These are phyloP conservation scores for Apiospora malaysiana DNA, from an alignment of 2,329 filamentous ascomycete species.

Conservation along the genomic window DNA sequence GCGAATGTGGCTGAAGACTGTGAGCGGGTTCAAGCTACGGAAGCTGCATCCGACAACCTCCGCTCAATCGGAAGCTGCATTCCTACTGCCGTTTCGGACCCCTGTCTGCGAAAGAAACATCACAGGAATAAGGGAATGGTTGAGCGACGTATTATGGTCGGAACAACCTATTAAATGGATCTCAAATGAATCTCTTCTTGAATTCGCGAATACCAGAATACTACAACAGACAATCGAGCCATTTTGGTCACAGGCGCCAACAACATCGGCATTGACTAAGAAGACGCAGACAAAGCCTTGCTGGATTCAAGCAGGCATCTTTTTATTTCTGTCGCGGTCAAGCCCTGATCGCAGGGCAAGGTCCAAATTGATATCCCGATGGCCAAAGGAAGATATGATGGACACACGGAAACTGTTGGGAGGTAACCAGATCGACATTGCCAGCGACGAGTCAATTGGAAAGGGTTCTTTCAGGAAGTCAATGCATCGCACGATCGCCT, in stretches of 20 bases:
- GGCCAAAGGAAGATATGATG: conserved; percentile 53
- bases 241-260: conserved; percentile 40
- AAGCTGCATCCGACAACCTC: neutral
- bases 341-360: no score
- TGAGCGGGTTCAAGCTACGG: neutral
- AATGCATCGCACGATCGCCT: conserved; percentile 47
- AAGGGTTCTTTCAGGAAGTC: conserved; percentile 50
- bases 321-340: conserved; percentile 37
- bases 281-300: conserved; percentile 62
- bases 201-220: no score
- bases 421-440: conserved; percentile 55
- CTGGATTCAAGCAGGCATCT: conserved; percentile 49
- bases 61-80: neutral
- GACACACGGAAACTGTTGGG: conserved; percentile 37
- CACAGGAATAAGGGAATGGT: no score
- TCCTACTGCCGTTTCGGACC: neutral
- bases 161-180: no score
- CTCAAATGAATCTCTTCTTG: no score
- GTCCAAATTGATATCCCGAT: conserved; percentile 41
- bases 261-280: conserved; percentile 62
- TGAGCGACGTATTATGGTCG: no score
- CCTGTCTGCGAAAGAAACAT: neutral
- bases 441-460: conserved; percentile 60
- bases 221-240: no score
- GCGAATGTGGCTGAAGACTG: neutral